phyloP scores from a whole-genome alignment of 2,329 filamentous ascomycete species.

The Tolypocladium ovalisporum region DNA sequence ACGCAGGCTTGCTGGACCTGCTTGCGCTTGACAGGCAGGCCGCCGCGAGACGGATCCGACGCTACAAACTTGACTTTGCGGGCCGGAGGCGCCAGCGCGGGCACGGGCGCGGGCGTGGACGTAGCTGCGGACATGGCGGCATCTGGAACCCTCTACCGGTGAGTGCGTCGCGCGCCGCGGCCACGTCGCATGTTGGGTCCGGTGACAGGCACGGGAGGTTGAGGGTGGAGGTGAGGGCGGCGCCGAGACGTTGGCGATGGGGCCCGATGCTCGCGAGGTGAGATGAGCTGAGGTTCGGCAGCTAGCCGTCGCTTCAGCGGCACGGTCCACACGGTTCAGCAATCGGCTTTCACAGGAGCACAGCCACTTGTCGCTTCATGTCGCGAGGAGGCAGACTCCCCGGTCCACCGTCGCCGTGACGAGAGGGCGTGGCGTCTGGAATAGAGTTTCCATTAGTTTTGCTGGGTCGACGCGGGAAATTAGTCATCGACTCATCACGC shows the following conservation, averaged over 20 bases:
- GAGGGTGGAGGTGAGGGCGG: neutral
- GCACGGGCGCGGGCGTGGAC: neutral
- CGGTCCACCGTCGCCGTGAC: neutral
- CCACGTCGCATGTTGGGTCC: neutral
- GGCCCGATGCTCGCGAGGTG: neutral
- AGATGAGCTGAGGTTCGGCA: neutral
- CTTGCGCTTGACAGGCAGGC: conserved; percentile 46
- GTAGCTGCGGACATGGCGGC: conserved; percentile 9
- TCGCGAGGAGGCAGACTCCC: neutral
- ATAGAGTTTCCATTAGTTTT: neutral
- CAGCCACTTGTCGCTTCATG: neutral
- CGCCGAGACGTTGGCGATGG: no score
- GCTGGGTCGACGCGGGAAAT: neutral
- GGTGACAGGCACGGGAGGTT: neutral
- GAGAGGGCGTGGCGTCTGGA: neutral
- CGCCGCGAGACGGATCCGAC: conserved; percentile 35
- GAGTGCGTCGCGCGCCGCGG: neutral
- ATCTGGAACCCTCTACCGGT: neutral
- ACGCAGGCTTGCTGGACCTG: conserved; percentile 49
- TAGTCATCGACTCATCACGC: neutral
- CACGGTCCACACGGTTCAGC: neutral
- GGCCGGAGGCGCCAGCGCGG: conserved; percentile 1
- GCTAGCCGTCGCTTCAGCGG: neutral
- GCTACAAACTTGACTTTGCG: conserved; percentile 43
- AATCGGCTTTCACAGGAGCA: neutral